Evolutionary conservation across 106 monocot species (phyloP), one percentile per base, ranked within the genome.

Genomic region (Hemerocallis citrina): DNA sequence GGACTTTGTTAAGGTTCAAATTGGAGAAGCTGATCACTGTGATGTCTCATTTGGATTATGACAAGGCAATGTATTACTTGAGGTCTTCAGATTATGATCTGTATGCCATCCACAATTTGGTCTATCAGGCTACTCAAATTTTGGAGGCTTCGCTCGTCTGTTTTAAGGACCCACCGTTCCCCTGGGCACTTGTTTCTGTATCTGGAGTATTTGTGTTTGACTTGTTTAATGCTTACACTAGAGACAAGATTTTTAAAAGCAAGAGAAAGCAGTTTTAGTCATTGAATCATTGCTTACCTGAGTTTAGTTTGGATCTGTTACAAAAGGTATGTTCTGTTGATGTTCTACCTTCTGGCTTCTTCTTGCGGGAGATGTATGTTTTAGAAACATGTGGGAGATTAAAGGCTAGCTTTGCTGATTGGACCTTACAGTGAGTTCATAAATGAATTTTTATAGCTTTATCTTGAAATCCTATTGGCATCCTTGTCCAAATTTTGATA

Each of bases 141-240:
- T 64, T 96, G 72, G 95, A 96, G 68, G 90, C 95, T 54, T 83
- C 86, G 25, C 47, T 96, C 16, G 74, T 79, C 57, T 96, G 95
- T 73, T 96, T 96, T 74, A 78, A 78, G 52, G 95, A 96, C 63
- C 95, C 95, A 54, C 90, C 95, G 27, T 87, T 96, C 64, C 95
- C 95, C 6, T 96, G 87, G 91, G 67, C 43, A 45, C 70, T 86
- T 11, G 86, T 61, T 60, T 84, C 78, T 14, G 16, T 81, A 48
- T 56, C 70, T 59, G 78, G 57, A 8, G 64, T 74, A 5, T 64
- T 84, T 84, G 30, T 87, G 63, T 62, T 84, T 42, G 87, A 79
- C 57, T 84, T 90, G 62, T 72, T 86, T 43, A 89, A 83, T 72
- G 47, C 68, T 36, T 83, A 84, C 59, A 34, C 71, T 1, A 96